Evolutionary conservation across 75 land plant species (phyloP).

Genomic region (Cupressus sempervirens): DNA sequence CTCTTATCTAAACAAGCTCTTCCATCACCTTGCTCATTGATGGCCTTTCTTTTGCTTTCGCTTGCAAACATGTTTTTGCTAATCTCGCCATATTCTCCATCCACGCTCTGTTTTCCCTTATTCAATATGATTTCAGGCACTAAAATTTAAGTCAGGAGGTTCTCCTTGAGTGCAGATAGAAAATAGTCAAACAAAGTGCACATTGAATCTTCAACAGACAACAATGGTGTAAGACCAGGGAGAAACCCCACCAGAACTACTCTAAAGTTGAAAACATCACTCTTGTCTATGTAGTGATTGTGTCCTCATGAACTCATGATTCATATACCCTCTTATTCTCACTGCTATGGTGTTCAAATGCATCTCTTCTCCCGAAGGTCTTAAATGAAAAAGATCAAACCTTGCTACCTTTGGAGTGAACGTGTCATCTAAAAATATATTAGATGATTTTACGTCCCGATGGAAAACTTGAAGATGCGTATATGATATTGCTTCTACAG

Average conservation of each 20-base stretch:
- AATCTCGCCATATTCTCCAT: background rate
- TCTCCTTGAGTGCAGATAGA: background rate
- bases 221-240: slow-evolving; percentile 19
- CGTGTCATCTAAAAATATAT: slow-evolving; percentile 73
- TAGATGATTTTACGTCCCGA: slow-evolving; percentile 76
- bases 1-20: background rate
- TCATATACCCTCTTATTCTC: slow-evolving; percentile 83
- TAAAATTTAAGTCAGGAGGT: background rate
- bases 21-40: background rate
- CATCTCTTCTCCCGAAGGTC: background rate
- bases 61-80: background rate
- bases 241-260: slow-evolving; percentile 70
- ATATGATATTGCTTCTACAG: too few species aligned
- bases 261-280: slow-evolving; percentile 80
- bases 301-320: slow-evolving; percentile 55
- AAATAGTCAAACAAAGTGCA: background rate
- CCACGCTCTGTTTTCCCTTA: background rate
- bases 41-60: background rate
- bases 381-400: slow-evolving; percentile 67
- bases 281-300: slow-evolving; percentile 47
- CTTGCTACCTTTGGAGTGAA: slow-evolving; percentile 72
- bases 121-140: background rate
- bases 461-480: slow-evolving; percentile 64
- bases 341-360: background rate
- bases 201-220: background rate